phyloP scores from a whole-genome alignment of 177 flowering plant species.

The Tripterygium wilfordii region DNA sequence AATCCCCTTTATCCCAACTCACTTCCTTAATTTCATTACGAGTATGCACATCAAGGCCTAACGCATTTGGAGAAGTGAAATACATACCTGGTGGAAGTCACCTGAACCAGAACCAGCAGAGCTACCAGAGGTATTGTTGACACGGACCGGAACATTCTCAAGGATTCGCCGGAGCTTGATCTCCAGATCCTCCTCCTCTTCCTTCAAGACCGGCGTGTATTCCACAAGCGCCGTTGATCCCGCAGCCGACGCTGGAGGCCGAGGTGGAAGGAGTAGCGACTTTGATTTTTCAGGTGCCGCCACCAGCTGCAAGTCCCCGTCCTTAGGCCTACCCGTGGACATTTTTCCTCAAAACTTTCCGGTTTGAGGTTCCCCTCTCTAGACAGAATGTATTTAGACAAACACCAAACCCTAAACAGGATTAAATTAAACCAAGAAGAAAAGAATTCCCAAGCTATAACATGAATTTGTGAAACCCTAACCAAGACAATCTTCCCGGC shows the following conservation, averaged over 20 bases:
- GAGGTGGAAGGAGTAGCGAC: constrained; percentile 31
- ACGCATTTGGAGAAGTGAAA: too few relatives aligned
- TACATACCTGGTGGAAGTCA: constrained; percentile 98
- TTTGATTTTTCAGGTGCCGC: constrained; percentile 23
- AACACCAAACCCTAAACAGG: too few relatives aligned
- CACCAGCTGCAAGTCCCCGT: constrained; percentile 37
- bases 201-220: constrained; percentile 41
- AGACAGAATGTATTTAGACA: too few relatives aligned
- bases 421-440: too few relatives aligned
- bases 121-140: constrained; percentile 96
- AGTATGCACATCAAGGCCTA: too few relatives aligned
- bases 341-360: constrained; percentile 16
- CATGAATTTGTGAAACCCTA: too few relatives aligned
- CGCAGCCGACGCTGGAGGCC: constrained; percentile 19
- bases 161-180: constrained; percentile 85
- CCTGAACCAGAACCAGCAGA: constrained; percentile 99
- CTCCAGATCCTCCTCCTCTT: constrained; percentile 88
- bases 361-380: too few relatives aligned
- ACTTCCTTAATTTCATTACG: too few relatives aligned
- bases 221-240: constrained; percentile 71
- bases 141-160: constrained; percentile 93
- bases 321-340: constrained; percentile 31
- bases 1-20: too few relatives aligned
- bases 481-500: too few relatives aligned
- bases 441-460: too few relatives aligned